Percentiles rank a stretch among this genome's conserved stretches.
phyloP scores from a whole-genome alignment of 306 rosid genomes.

The Dryas drummondii region DNA sequence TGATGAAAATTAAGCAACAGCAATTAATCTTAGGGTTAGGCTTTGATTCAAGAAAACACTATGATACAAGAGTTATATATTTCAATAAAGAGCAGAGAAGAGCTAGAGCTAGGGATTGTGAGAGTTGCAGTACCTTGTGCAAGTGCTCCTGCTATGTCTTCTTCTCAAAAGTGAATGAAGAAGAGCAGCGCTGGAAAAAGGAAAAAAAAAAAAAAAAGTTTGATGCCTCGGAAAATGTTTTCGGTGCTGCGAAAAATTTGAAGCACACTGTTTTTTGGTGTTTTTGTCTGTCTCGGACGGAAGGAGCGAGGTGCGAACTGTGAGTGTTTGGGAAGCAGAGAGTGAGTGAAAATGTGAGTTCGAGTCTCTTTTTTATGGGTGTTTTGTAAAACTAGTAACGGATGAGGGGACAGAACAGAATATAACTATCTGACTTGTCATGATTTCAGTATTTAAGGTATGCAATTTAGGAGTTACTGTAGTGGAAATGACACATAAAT shows the following conservation, averaged over 20 bases:
- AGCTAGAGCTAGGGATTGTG: constrained; percentile 11
- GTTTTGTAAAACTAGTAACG: no score
- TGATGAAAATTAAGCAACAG: neutral
- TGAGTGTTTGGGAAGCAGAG: no score
- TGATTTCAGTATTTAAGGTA: no score
- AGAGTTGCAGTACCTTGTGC: constrained; percentile 1
- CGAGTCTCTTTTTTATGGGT: no score
- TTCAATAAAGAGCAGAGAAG: neutral
- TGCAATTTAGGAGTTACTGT: no score
- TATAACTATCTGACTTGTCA: no score
- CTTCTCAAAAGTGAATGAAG: neutral
- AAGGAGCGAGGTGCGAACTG: constrained; percentile 18
- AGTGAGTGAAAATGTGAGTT: no score
- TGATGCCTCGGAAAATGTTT: neutral
- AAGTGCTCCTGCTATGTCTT: neutral
- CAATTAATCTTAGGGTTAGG: no score
- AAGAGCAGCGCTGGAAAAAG: neutral
- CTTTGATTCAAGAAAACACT: no score
- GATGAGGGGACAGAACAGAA: no score
- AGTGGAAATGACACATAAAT: no score
- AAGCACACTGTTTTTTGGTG: neutral
- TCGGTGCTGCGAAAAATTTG: neutral
- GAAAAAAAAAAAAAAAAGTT: neutral
- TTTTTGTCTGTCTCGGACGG: constrained; percentile 22
- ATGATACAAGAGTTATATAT: neutral